Conservation (phyloP, 768 basidiomycete species). For the Lentinula edodes region DNA sequence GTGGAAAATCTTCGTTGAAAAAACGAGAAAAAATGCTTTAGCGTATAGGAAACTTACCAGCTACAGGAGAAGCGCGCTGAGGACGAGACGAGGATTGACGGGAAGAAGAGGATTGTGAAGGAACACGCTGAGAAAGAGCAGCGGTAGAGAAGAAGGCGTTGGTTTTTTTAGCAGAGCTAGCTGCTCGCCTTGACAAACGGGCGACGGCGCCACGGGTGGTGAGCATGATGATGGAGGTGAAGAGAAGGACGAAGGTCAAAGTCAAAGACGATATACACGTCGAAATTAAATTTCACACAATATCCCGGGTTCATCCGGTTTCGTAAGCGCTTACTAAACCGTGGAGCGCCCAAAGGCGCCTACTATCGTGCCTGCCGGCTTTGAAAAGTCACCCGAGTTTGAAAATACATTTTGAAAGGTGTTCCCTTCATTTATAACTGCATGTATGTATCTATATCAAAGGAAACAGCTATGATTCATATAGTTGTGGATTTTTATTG, state of each 20-base stretch:
- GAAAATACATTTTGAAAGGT: too few species aligned
- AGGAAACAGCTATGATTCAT: too few species aligned
- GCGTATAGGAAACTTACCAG: slow-evolving; percentile 39
- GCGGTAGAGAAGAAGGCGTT: slow-evolving; percentile 80
- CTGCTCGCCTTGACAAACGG: slow-evolving; percentile 82
- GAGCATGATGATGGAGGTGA: slow-evolving; percentile 57
- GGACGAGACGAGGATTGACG: slow-evolving; percentile 44
- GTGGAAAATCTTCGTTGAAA: slow-evolving; percentile 17
- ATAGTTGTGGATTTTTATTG: too few species aligned
- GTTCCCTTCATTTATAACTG: too few species aligned
- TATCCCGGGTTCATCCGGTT: slow-evolving; percentile 15
- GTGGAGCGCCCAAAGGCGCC: background rate
- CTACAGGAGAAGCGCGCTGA: slow-evolving; percentile 40
- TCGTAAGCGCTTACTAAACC: background rate
- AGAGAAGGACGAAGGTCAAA: slow-evolving; percentile 6
- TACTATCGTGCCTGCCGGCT: too few species aligned
- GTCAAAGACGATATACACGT: slow-evolving; percentile 25
- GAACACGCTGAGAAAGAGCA: slow-evolving; percentile 50
- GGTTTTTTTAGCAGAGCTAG: slow-evolving; percentile 68
- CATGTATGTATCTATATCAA: too few species aligned
- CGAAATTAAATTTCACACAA: slow-evolving; percentile 43
- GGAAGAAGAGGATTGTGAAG: slow-evolving; percentile 28
- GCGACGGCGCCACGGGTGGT: slow-evolving; percentile 82
- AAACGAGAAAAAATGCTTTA: slow-evolving; percentile 10
- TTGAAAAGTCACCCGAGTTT: too few species aligned